These are phyloP conservation scores for Ascochyta lentis DNA, from an alignment of 2,329 filamentous ascomycete genomes.

Conservation along the genomic window DNA sequence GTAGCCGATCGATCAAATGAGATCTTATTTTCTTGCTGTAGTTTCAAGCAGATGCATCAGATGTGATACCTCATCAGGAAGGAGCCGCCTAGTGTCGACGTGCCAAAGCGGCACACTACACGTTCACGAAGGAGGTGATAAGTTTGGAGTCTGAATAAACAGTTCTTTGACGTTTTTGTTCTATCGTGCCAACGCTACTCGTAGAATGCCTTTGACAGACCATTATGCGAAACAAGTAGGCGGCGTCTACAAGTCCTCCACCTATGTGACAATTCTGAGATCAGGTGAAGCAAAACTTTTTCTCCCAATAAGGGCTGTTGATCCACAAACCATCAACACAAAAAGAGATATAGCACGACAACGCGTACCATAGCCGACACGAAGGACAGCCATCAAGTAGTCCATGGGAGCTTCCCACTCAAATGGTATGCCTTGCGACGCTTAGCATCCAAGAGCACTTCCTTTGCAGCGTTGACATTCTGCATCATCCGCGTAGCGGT, in stretches of 20 bases:
- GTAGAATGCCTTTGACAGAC: background rate
- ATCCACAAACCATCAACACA: background rate
- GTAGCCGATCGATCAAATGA: no score
- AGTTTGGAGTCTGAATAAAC: background rate
- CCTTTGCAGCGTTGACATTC: slow-evolving; percentile 33
- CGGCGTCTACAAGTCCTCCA: background rate
- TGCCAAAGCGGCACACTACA: no score
- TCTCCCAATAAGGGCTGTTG: background rate
- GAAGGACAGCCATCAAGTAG: background rate
- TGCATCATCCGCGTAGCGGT: slow-evolving; percentile 31
- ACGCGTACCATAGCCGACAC: background rate
- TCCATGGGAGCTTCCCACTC: slow-evolving; percentile 22
- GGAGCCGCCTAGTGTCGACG: no score
- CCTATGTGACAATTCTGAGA: background rate
- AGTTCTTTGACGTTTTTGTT: no score
- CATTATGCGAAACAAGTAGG: slow-evolving; percentile 1
- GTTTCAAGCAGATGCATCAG: no score
- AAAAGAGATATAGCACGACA: no score
- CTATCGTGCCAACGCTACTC: slow-evolving; percentile 5
- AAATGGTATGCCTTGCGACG: slow-evolving; percentile 21
- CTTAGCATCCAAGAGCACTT: slow-evolving; percentile 25
- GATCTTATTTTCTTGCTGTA: no score
- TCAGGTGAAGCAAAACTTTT: slow-evolving; percentile 1
- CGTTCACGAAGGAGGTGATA: background rate
- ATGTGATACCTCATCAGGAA: background rate